phyloP scores from a whole-genome alignment of 202 grass and related monocot species.

The Dendrocalamus latiflorus region DNA sequence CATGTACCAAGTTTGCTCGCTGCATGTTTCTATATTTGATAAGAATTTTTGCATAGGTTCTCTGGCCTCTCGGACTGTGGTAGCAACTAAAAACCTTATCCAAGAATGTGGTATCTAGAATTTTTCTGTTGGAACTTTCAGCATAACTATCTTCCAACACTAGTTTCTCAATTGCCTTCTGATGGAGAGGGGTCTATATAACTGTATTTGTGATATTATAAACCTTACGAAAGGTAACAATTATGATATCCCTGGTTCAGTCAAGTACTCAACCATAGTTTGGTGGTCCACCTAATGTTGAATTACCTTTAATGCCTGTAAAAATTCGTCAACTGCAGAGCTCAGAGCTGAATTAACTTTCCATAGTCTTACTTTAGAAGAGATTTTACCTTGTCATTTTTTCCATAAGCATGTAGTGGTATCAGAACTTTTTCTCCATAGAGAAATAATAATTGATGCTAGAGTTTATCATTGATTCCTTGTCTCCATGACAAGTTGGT shows the following conservation, averaged over 20 bases:
- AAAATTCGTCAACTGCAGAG: not conserved
- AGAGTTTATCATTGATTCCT: not conserved
- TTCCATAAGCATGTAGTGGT: not conserved
- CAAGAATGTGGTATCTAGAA: not conserved
- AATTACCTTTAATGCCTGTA: not conserved
- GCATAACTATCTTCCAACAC: not conserved
- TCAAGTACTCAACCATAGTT: not conserved
- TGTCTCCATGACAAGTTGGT: not conserved
- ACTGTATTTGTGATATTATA: not conserved
- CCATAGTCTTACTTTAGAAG: not conserved
- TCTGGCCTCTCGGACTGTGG: not conserved
- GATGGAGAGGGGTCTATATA: not conserved
- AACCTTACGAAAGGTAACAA: not conserved
- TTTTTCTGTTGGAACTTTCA: not conserved
- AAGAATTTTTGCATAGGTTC: not conserved
- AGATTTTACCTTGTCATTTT: not conserved
- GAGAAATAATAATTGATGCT: conserved; percentile 1
- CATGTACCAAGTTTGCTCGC: not conserved
- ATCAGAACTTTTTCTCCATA: not conserved
- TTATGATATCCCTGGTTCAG: not conserved
- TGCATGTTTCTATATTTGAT: not conserved
- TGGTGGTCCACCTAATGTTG: not conserved
- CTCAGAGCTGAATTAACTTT: too few species aligned
- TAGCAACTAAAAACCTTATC: not conserved
- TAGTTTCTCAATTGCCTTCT: not conserved